These are phyloP conservation scores for Calocera viscosa DNA, from an alignment of 768 basidiomycete genomes.

Conservation along the genomic window DNA sequence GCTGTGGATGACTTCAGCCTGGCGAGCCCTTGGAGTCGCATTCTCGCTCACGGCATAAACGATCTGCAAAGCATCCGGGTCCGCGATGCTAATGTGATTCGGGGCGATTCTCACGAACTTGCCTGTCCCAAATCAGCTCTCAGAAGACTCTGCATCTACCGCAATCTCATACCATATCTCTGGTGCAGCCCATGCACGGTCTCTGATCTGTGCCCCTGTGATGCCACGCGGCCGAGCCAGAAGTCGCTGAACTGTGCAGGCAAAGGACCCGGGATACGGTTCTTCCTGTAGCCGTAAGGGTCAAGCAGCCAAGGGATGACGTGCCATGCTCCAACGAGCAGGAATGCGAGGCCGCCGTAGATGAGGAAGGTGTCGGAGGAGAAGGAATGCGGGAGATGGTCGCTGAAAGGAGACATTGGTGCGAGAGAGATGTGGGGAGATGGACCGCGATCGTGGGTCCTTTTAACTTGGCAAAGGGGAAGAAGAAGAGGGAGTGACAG, in stretches of 20 bases:
- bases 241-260: constrained; percentile 57
- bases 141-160: not conserved
- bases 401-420: constrained; percentile 17
- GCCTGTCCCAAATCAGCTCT: no score
- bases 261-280: constrained; percentile 54
- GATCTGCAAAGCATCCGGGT: constrained; percentile 60
- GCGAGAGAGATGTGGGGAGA: not conserved
- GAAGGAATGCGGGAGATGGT: constrained; percentile 13
- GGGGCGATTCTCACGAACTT: constrained; percentile 60
- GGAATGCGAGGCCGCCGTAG: constrained; percentile 10
- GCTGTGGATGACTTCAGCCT: constrained; percentile 22
- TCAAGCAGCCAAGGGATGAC: constrained; percentile 45
- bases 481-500: no score
- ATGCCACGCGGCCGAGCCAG: constrained; percentile 57
- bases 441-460: no score
- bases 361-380: constrained; percentile 15
- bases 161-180: constrained; percentile 47
- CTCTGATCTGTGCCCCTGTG: constrained; percentile 63
- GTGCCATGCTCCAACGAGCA: constrained; percentile 22
- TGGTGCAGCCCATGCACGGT: constrained; percentile 58
- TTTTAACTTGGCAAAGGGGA: no score
- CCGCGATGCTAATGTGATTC: constrained; percentile 62
- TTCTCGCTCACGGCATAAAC: constrained; percentile 43
- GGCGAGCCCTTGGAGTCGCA: not conserved
- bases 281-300: constrained; percentile 23